Evolutionary conservation across 116 monocot species (phyloP), one percentile per base, ranked within the genome.

Genomic region (Iris pallida): DNA sequence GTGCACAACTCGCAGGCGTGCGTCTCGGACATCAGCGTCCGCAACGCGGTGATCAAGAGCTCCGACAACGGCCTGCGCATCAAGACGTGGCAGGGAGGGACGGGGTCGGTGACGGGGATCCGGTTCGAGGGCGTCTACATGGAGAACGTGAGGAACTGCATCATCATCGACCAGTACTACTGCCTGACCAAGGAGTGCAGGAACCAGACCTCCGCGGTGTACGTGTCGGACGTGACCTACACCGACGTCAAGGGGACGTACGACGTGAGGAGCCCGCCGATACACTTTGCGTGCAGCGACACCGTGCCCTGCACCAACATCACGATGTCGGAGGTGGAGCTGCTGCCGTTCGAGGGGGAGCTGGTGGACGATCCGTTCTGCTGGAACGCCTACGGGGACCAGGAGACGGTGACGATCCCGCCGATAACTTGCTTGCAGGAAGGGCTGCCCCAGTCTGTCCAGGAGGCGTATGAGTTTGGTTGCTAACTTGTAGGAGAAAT

Each of bases 31-130:
- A 66, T 93, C 15, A 75, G 79, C 0, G 93, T 93, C 7, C 73
- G 73, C 47, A 75, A 89, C 47, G 56, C 89, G 0, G 76, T 82
- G 41, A 86, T 93, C 63, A 68, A 70, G 42, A 71, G 84, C 66
- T 93, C 93, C 0, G 93, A 86, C 75, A 93, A 93, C 47, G 93
- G 93, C 7, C 42, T 89, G 55, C 77, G 93, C 53, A 93, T 93
- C 76, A 93, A 93, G 82, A 93, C 93, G 46, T 93, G 93, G 93
- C 93, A 93, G 64, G 93, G 93, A 3, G 93, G 93, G 15, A 65
- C 20, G 78, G 93, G 93, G 0, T 80, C 89, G 0, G 93, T 93
- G 10, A 57, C 80, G 0, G 78, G 68, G 9, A 75, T 93, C 62
- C 61, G 30, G 45, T 93, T 93, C 59, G 84, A 86, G 20, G 58